These are phyloP conservation scores for Debaryomyces subglobosus DNA, from an alignment of 1,139 yeast species.

Conservation along the genomic window DNA sequence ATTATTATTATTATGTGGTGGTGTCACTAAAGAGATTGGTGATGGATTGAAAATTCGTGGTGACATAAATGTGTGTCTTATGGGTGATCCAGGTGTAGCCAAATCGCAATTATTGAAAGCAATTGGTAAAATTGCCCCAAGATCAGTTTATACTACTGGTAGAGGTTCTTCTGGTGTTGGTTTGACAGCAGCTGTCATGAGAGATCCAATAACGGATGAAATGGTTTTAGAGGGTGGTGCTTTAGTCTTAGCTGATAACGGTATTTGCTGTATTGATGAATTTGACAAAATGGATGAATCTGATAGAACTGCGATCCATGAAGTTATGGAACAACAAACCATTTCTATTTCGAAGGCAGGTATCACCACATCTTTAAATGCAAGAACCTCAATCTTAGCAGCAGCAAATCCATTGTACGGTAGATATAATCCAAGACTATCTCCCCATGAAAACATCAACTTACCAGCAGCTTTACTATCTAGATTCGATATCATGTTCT, in stretches of 20 bases:
- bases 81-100: conserved; percentile 99
- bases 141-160: conserved; percentile 98
- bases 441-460: conserved; percentile 95
- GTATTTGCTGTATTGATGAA: conserved; percentile 98
- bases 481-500: conserved; percentile 88
- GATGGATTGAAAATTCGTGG: conserved; percentile 98
- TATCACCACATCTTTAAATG: conserved; percentile 93
- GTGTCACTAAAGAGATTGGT: conserved; percentile 91
- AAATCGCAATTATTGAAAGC: conserved; percentile 94
- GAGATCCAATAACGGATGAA: conserved; percentile 98
- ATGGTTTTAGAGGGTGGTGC: conserved; percentile 99
- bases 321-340: conserved; percentile 99
- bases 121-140: conserved; percentile 89
- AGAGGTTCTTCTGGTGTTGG: conserved; percentile 99
- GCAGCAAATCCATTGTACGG: conserved; percentile 99
- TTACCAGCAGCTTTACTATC: conserved; percentile 96
- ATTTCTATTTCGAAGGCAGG: conserved; percentile 98
- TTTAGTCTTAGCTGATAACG: conserved; percentile 93
- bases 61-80: conserved; percentile 91
- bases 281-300: conserved; percentile 98
- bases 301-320: conserved; percentile 97
- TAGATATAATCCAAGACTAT: conserved; percentile 84
- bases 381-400: conserved; percentile 92
- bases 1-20: conserved; percentile 83
- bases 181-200: conserved; percentile 97